phyloP scores from a whole-genome alignment of 2,329 filamentous ascomycete species.

The Dichotomopilus funicola region DNA sequence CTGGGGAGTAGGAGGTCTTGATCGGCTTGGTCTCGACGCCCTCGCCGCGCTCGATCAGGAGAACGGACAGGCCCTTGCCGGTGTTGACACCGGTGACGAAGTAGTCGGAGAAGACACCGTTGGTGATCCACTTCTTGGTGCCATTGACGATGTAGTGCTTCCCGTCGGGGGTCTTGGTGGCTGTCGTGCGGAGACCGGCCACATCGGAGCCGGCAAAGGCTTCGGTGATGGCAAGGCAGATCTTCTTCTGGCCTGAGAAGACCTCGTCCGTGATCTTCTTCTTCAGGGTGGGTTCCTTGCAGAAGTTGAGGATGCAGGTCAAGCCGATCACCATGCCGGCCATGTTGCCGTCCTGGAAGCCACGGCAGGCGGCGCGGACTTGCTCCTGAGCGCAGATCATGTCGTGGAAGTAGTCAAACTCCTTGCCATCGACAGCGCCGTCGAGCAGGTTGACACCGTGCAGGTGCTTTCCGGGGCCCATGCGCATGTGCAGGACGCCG shows the following conservation, averaged over 20 bases:
- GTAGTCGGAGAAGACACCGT: slow-evolving; percentile 74
- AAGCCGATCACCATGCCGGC: slow-evolving; percentile 79
- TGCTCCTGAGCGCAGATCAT: slow-evolving; percentile 70
- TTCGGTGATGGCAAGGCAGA: slow-evolving; percentile 81
- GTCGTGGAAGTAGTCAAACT: slow-evolving; percentile 86
- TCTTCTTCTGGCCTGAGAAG: slow-evolving; percentile 76
- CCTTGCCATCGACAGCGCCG: slow-evolving; percentile 66
- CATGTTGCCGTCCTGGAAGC: slow-evolving; percentile 83
- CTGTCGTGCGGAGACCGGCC: slow-evolving; percentile 71
- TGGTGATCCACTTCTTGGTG: slow-evolving; percentile 82
- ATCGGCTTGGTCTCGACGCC: slow-evolving; percentile 70
- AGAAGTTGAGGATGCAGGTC: slow-evolving; percentile 74
- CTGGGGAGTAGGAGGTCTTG: slow-evolving; percentile 74
- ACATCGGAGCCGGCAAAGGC: slow-evolving; percentile 83
- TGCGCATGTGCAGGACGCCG: slow-evolving; percentile 71
- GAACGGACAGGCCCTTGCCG: slow-evolving; percentile 69
- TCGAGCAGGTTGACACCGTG: slow-evolving; percentile 62
- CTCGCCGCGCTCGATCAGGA: slow-evolving; percentile 67
- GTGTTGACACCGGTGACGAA: slow-evolving; percentile 78
- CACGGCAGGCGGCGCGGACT: slow-evolving; percentile 62
- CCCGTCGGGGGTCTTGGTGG: slow-evolving; percentile 67
- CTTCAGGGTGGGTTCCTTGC: slow-evolving; percentile 60
- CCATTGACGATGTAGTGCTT: slow-evolving; percentile 67
- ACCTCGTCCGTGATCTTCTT: slow-evolving; percentile 64
- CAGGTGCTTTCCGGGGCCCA: slow-evolving; percentile 77